These are phyloP conservation scores for Vachellia pachyceras DNA, from an alignment of 306 rosid species.

Conservation along the genomic window DNA sequence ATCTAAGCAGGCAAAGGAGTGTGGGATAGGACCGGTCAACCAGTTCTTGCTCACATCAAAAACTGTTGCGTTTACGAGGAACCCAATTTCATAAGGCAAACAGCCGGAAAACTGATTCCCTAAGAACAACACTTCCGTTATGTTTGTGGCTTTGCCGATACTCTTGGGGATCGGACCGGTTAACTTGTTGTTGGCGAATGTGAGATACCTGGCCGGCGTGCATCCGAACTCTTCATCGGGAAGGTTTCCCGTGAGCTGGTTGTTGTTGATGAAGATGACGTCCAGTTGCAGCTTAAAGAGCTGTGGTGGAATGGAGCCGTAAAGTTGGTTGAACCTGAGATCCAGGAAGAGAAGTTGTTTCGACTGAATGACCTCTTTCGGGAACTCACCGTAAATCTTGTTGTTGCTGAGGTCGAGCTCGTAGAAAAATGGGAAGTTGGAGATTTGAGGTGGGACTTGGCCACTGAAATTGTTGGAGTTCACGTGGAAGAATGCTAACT, in stretches of 20 bases:
- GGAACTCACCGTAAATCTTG: slow-evolving; percentile 46
- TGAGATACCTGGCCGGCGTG: slow-evolving; percentile 65
- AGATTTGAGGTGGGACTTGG: slow-evolving; percentile 4
- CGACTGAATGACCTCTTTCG: slow-evolving; percentile 35
- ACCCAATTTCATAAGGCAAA: slow-evolving; percentile 71
- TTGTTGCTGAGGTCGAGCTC: slow-evolving; percentile 88
- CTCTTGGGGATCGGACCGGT: slow-evolving; percentile 64
- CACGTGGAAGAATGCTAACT: slow-evolving; percentile 59
- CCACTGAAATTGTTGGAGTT: slow-evolving; percentile 70
- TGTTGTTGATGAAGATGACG: slow-evolving; percentile 80
- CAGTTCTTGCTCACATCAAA: slow-evolving; percentile 63
- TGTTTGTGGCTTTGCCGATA: slow-evolving; percentile 52
- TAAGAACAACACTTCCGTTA: slow-evolving; percentile 71
- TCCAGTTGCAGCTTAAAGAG: slow-evolving; percentile 54
- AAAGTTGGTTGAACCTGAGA: slow-evolving; percentile 58
- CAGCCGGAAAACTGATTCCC: slow-evolving; percentile 63
- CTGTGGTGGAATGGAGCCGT: slow-evolving; percentile 43
- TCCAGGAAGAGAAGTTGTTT: slow-evolving; percentile 58
- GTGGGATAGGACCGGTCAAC: slow-evolving; percentile 73
- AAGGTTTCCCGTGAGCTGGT: slow-evolving; percentile 34
- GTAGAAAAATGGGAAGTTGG: slow-evolving; percentile 36
- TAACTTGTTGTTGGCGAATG: slow-evolving; percentile 70
- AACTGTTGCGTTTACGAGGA: slow-evolving; percentile 45
- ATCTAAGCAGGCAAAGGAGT: slow-evolving; percentile 66
- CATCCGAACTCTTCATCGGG: slow-evolving; percentile 63